Conservation (phyloP, 2,329 filamentous ascomycete species). For the Fonsecaea multimorphosa region DNA sequence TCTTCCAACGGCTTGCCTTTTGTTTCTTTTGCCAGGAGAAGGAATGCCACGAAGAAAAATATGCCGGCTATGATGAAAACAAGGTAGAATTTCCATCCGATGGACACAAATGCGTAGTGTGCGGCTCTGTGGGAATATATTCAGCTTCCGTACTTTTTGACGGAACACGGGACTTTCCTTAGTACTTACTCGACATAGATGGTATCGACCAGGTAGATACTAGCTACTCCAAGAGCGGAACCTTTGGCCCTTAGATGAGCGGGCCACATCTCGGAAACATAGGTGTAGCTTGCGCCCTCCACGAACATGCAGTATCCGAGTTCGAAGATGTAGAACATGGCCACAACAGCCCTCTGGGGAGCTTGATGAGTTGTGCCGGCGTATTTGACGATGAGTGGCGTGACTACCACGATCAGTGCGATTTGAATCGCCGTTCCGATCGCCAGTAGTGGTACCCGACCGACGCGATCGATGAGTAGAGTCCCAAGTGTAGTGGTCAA, state of each 20-base stretch:
- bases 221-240: not conserved
- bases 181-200: slow-evolving; percentile 8
- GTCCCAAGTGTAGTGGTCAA: not conserved
- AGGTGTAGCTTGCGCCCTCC: slow-evolving; percentile 22
- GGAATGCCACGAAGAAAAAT: slow-evolving; percentile 19
- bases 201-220: slow-evolving; percentile 27
- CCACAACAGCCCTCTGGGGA: slow-evolving; percentile 42
- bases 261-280: slow-evolving; percentile 16
- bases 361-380: not conserved
- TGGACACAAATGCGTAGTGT: slow-evolving; percentile 41
- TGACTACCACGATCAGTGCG: not conserved
- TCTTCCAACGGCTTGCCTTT: slow-evolving; percentile 43
- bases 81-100: slow-evolving; percentile 44
- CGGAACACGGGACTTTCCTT: not conserved
- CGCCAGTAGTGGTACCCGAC: slow-evolving; percentile 11
- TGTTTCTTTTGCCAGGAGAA: slow-evolving; percentile 39
- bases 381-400: slow-evolving; percentile 4
- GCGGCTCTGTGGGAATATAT: not conserved
- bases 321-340: slow-evolving; percentile 42
- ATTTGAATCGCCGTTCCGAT: not conserved
- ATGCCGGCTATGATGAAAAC: slow-evolving; percentile 28
- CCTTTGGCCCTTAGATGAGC: slow-evolving; percentile 9
- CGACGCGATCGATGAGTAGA: slow-evolving; percentile 20
- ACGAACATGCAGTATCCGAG: slow-evolving; percentile 8
- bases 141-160: not conserved